phyloP scores from a whole-genome alignment of 345 rosid genomes.

The Trapa bicornis region DNA sequence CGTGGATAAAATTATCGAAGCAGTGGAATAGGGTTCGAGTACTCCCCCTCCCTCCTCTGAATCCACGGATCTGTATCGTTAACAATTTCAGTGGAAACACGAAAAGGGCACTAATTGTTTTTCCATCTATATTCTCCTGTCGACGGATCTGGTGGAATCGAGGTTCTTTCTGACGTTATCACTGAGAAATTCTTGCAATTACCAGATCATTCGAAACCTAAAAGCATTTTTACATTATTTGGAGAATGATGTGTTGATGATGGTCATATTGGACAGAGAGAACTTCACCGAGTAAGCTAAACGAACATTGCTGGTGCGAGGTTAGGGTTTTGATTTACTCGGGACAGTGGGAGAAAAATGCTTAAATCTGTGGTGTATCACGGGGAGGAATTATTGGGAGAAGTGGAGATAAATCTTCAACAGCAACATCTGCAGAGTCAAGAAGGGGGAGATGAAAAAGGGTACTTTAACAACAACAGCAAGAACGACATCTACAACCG shows the following conservation, averaged over 20 bases:
- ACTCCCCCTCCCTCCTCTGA: neutral
- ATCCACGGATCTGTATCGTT: neutral
- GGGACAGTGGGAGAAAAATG: conserved; percentile 20
- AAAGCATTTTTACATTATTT: neutral
- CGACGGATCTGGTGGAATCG: neutral
- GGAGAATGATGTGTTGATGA: neutral
- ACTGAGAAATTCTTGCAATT: neutral
- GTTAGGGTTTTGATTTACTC: neutral
- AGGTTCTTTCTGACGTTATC: neutral
- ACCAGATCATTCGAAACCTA: neutral
- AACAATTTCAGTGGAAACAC: conserved; percentile 4
- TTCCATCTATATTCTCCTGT: neutral
- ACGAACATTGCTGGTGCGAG: neutral
- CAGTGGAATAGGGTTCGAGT: conserved; percentile 5
- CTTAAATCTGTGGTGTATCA: conserved; percentile 56
- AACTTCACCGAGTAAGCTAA: neutral
- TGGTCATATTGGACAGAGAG: neutral
- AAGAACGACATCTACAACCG: conserved; percentile 1
- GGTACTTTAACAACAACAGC: neutral
- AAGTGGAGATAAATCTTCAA: conserved; percentile 59
- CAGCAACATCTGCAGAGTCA: conserved; percentile 19
- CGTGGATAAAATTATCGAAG: neutral
- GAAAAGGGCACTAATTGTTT: neutral
- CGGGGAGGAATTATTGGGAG: conserved; percentile 59
- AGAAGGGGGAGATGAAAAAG: conserved; percentile 22